Base-by-base conservation (phyloP, 371 early-diverging fungal species). In the Phascolomyces articulosus region DNA sequence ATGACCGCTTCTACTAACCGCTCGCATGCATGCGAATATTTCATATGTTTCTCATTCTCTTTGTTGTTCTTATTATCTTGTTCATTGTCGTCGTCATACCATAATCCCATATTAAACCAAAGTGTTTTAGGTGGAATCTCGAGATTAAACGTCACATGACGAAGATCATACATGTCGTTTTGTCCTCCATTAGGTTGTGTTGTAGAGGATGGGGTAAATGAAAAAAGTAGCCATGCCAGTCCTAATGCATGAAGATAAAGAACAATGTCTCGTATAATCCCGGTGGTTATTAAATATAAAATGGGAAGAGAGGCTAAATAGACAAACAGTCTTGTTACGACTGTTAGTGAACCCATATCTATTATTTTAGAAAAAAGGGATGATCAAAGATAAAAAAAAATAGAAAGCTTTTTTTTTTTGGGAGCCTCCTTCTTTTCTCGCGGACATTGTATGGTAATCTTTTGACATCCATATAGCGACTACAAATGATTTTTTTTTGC, bases 51-150 rank as follows among this genome's bases (percentile, higher is more conserved):
- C 16, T 44, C 44, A 13, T 44, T 8, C 16, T n/a, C 0, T 44
- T 44, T 8, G 8, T n/a, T 44, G 44, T 44, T 16, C 4, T 18
- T 44, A n/a, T n/a, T 2, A 44, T n/a, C 38, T 6, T 13, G 6
- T 38, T 38, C 38, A 38, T 38, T 38, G 38, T 15, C 44, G 44
- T 56, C 34, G 31, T 28, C 15, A 9, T 57, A 29, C 83, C 83
- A 83, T 21, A 72, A 60, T 0, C 83, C 83, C 77, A 83, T 78
- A 60, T 83, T 83, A 40, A 78, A 80, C 83, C 83, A 83, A 4
- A 71, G 47, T 1, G 75, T 77, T 16, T 63, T 58, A 10, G 83
- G 83, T 31, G 74, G 72, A 0, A 78, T 16, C 3, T 70, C 60
- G 2, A 79, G 4, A 55, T 82, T 82, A 13, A 77, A 72, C 21